Evolutionary conservation across 169 alveolate species (phyloP), one percentile per base, ranked within the genome.

Genomic region (Plasmodium gaboni): DNA sequence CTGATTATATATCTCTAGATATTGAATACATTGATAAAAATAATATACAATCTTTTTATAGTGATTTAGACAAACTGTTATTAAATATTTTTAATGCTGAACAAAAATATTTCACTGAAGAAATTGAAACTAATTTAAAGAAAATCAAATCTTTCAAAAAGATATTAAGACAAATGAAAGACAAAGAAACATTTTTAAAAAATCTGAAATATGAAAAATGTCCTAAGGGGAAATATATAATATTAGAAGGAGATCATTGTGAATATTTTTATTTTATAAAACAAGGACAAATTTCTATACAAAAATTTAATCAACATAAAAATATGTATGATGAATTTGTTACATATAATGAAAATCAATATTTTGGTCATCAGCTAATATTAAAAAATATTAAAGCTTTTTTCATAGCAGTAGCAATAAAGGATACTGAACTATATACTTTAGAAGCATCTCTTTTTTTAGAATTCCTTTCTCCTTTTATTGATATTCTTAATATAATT

Each of bases 351-450:
- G 65, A 71, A 12, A 71, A 69, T 59, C 68, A 69, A 12, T 86
- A 71, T 51, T 86, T 86, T 86, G 92, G 92, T 15, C 92, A 69
- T 28, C 73, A 86, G 68, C 48, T 71, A 59, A 86, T 86, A 59
- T 59, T 86, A 63, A 51, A 15, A 19, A 71, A 59, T 22, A 51
- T 1, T n/a, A 57, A 61, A 60, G 59, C 73, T 9, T 9, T 13
- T 65, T 71, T 86, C 55, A 86, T 71, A 59, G 92, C 87, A 24
- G 68, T 86, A 9, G 74, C 87, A n/a, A 28, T 19, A 63, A 19
- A 9, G 0, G 73, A 86, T 46, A 70, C 78, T 26, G 92, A 86
- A 86, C 44, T 86, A 64, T 86, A 65, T 53, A 71, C 74, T 51
- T 60, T 86, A 59, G 87, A 86, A n/a, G 73, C 92, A 24, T 24